Conservation (phyloP, 2,329 filamentous ascomycete species). For the Xylariaceae sp. region DNA sequence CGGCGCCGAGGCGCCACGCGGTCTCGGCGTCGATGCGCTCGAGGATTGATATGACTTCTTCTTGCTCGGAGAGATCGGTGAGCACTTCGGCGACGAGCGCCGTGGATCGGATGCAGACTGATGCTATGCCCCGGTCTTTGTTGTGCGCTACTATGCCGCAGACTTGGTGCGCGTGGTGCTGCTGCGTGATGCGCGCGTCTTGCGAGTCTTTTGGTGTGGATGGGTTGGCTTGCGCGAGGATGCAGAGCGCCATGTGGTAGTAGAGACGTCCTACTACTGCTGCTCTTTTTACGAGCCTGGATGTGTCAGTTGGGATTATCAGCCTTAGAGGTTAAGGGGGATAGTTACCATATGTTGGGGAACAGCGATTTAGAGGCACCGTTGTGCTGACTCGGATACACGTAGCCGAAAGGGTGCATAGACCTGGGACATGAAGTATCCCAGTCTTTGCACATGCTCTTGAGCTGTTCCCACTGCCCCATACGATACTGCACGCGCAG, state of each 20-base stretch:
- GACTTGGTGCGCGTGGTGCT: conserved; percentile 75
- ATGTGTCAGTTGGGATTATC: background rate
- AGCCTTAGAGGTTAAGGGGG: conserved; percentile 6
- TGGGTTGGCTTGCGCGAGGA: conserved; percentile 78
- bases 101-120: conserved; percentile 74
- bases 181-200: conserved; percentile 67
- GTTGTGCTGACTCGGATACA: conserved; percentile 61
- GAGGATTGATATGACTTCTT: conserved; percentile 75
- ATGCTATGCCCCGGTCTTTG: conserved; percentile 74
- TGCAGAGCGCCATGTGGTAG: conserved; percentile 80
- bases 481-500: conserved; percentile 60
- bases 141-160: conserved; percentile 87
- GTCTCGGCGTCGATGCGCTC: conserved; percentile 71
- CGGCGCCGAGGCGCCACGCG: conserved; percentile 70
- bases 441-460: conserved; percentile 79
- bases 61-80: conserved; percentile 65
- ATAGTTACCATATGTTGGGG: conserved; percentile 74
- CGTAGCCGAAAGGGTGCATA: conserved; percentile 81
- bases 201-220: conserved; percentile 54
- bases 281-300: conserved; percentile 74
- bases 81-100: conserved; percentile 74
- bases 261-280: conserved; percentile 80
- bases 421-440: conserved; percentile 72
- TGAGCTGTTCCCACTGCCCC: conserved; percentile 76
- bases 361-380: conserved; percentile 61